Evolutionary conservation across 768 basidiomycete genomes (phyloP), one percentile per base, ranked within the genome.

Genomic region (Psilocybe subaeruginosa): DNA sequence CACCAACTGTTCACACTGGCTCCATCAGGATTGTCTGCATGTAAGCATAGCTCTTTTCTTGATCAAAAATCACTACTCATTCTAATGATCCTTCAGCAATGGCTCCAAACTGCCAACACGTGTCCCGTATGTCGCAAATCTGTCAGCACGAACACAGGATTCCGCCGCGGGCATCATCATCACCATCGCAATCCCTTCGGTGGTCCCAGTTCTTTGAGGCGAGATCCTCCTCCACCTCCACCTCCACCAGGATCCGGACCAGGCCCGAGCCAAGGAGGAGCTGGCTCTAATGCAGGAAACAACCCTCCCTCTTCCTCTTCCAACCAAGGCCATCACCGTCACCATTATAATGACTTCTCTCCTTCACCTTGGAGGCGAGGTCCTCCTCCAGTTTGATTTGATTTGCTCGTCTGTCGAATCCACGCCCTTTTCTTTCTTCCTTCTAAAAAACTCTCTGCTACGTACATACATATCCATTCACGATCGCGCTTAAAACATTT

Each of bases 91-190:
- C 27, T 50, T 58, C 61, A 92, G 89, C 87, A 92, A 89, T 94
- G 92, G 92, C 80, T 94, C 23, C 83, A 83, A 64, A 80, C 83
- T 3, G 90, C 91, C 4, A 85, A 79, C 54, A 92, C 91, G 0
- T 94, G 92, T 64, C 92, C 92, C 12, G 89, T 93, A 1, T 94
- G 92, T 72, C 88, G 92, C 45, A 84, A 86, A 65, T 75, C 81
- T 29, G 88, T 92, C n/a, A n/a, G 16, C 33, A 19, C 61, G 46
- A 59, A 53, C 39, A 37, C 60, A 49, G 12, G 50, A 19, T 14
- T 54, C 9, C 53, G 29, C 50, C 62, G 46, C 23, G 27, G 47
- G 12, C 62, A 59, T 43, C 58, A 59, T 35, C 58, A 59, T 14
- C 52, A 57, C 33, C 56, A 51, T 50, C 60, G 48, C 35, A 46